phyloP scores from a whole-genome alignment of 192 early-diverging fungal species.

The Diversispora epigaea region DNA sequence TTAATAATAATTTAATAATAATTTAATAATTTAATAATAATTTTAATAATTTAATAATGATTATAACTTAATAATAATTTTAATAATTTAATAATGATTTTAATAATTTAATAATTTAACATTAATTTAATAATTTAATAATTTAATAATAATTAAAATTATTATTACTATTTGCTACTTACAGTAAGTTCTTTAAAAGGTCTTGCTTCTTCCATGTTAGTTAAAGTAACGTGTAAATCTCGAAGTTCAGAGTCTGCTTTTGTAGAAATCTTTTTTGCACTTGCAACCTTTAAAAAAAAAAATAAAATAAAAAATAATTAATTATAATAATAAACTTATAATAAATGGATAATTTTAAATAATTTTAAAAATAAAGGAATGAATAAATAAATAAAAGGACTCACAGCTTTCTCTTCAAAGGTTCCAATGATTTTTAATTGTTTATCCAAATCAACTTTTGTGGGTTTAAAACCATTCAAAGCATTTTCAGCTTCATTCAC shows the following conservation, averaged over 20 bases:
- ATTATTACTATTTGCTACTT: conserved; percentile 34
- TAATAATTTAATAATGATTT: conserved; percentile 1
- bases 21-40: not conserved
- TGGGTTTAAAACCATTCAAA: conserved; percentile 74
- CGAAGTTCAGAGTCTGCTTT: conserved; percentile 83
- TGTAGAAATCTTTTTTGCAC: conserved; percentile 80
- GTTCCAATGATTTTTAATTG: conserved; percentile 81
- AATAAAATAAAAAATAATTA: too few species aligned
- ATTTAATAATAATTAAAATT: conserved; percentile 29
- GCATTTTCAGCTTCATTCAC: conserved; percentile 90
- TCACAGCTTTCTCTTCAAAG: conserved; percentile 77
- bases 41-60: conserved; percentile 25
- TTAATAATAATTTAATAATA: not conserved
- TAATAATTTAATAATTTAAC: not conserved
- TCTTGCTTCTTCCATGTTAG: conserved; percentile 90
- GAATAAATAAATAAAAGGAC: conserved; percentile 26
- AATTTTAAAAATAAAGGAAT: not conserved
- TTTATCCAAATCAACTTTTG: conserved; percentile 76
- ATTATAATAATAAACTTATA: too few species aligned
- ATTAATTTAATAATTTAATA: conserved; percentile 24
- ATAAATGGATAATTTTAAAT: not conserved
- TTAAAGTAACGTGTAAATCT: conserved; percentile 85
- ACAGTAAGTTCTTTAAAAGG: conserved; percentile 93
- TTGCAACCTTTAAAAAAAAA: conserved; percentile 57
- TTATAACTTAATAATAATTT: conserved; percentile 22